phyloP scores from a whole-genome alignment of 352 stramenopile genomes.

The Phytopythium sindhum region DNA sequence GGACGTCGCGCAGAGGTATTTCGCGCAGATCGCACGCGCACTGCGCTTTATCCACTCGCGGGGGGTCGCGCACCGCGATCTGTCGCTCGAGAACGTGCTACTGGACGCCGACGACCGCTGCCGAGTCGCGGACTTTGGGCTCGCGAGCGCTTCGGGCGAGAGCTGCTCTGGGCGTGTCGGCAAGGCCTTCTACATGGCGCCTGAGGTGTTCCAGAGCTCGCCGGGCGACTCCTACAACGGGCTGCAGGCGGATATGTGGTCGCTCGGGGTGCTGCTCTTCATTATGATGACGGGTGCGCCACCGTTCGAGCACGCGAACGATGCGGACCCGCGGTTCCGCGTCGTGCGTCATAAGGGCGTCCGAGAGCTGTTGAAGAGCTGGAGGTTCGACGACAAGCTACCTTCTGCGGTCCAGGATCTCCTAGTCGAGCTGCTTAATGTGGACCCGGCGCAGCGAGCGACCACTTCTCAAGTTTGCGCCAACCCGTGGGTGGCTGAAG shows the following conservation, averaged over 20 bases:
- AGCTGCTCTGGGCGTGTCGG: constrained; percentile 42
- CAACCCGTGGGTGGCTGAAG: constrained; percentile 38
- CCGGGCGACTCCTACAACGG: constrained; percentile 32
- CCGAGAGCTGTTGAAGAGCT: constrained; percentile 28
- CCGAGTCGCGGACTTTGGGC: constrained; percentile 52
- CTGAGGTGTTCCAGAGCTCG: constrained; percentile 37
- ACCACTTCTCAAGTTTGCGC: constrained; percentile 33
- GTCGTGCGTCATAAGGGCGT: constrained; percentile 39
- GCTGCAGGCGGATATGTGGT: constrained; percentile 58
- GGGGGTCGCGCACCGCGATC: constrained; percentile 58
- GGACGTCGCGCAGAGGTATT: constrained; percentile 27
- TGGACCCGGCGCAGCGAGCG: constrained; percentile 28
- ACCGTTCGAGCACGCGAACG: constrained; percentile 39
- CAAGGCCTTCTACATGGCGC: constrained; percentile 68
- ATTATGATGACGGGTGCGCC: constrained; percentile 53
- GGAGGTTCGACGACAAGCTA: constrained; percentile 34
- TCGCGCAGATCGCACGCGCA: constrained; percentile 45
- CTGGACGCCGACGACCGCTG: constrained; percentile 40
- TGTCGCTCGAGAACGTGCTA: constrained; percentile 69
- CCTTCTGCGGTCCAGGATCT: constrained; percentile 29
- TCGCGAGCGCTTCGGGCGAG: constrained; percentile 34
- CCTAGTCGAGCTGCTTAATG: constrained; percentile 30
- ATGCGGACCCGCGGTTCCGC: constrained; percentile 52
- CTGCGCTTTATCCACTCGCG: constrained; percentile 46
- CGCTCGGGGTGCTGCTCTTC: constrained; percentile 61